These are phyloP conservation scores for Coprinellus aureogranulatus DNA, from an alignment of 768 basidiomycete species.

Conservation along the genomic window DNA sequence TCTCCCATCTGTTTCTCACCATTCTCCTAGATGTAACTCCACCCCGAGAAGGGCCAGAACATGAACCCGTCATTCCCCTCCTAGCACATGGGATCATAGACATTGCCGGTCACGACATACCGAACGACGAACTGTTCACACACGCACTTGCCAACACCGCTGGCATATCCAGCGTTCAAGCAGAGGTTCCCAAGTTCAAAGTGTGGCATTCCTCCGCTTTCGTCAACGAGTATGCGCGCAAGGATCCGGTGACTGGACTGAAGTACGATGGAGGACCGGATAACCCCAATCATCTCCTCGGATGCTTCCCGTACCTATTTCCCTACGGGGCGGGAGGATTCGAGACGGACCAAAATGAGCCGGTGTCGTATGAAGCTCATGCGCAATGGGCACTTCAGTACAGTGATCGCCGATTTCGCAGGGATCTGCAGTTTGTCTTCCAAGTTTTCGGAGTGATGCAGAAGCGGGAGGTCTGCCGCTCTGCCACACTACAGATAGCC, in stretches of 20 bases:
- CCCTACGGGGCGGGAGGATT: slow-evolving; percentile 36
- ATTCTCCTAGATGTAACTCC: too few relatives aligned
- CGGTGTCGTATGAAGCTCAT: slow-evolving; percentile 28
- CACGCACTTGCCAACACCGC: slow-evolving; percentile 17
- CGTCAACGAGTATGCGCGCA: slow-evolving; percentile 28
- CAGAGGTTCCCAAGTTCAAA: not conserved
- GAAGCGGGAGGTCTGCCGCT: slow-evolving; percentile 22
- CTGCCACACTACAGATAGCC: slow-evolving; percentile 30
- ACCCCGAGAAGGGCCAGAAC: not conserved
- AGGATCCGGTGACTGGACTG: slow-evolving; percentile 8
- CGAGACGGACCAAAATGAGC: slow-evolving; percentile 16
- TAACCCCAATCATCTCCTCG: slow-evolving; percentile 28
- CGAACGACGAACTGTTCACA: slow-evolving; percentile 17
- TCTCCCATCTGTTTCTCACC: not conserved
- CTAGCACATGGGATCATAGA: slow-evolving; percentile 23
- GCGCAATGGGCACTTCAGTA: slow-evolving; percentile 29
- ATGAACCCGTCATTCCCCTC: slow-evolving; percentile 22
- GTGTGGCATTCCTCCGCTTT: slow-evolving; percentile 19
- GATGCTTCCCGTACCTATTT: slow-evolving; percentile 30
- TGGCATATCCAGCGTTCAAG: not conserved
- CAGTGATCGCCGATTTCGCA: slow-evolving; percentile 25
- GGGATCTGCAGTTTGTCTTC: slow-evolving; percentile 25
- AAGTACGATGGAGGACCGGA: slow-evolving; percentile 20
- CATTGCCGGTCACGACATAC: slow-evolving; percentile 11
- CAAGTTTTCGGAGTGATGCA: slow-evolving; percentile 29